phyloP scores from a whole-genome alignment of 306 rosid genomes.

The Vigna unguiculata region DNA sequence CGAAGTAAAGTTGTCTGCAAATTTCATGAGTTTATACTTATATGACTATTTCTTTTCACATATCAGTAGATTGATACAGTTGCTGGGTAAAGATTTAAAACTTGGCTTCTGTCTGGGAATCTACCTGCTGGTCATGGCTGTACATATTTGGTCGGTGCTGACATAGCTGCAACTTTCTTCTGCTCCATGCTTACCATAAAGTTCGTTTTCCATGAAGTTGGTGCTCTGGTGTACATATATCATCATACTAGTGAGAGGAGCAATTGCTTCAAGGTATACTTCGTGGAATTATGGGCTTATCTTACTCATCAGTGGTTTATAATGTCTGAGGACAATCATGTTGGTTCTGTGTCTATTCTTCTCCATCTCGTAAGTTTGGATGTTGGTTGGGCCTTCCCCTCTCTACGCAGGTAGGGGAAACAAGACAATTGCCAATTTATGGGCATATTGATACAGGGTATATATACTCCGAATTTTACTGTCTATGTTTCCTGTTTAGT shows the following conservation, averaged over 20 bases:
- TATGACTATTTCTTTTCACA: slow-evolving; percentile 7
- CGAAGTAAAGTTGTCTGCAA: background rate
- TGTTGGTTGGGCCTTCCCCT: slow-evolving; percentile 20
- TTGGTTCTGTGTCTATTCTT: slow-evolving; percentile 24
- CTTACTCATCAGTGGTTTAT: slow-evolving; percentile 33
- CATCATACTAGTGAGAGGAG: slow-evolving; percentile 26
- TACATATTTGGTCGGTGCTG: slow-evolving; percentile 45
- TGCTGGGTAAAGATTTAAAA: slow-evolving; percentile 29
- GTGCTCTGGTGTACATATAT: slow-evolving; percentile 48
- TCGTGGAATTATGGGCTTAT: slow-evolving; percentile 36
- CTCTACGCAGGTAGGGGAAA: slow-evolving; percentile 11
- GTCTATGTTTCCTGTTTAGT: slow-evolving; percentile 16
- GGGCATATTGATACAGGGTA: slow-evolving; percentile 29
- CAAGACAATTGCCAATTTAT: slow-evolving; percentile 26
- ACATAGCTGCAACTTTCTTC: slow-evolving; percentile 34
- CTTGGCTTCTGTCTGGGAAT: slow-evolving; percentile 33
- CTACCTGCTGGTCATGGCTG: slow-evolving; percentile 48
- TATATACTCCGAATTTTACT: background rate
- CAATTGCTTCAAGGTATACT: slow-evolving; percentile 34
- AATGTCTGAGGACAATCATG: slow-evolving; percentile 26
- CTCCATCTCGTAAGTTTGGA: slow-evolving; percentile 17
- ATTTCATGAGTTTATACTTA: slow-evolving; percentile 17
- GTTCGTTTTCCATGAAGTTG: slow-evolving; percentile 31
- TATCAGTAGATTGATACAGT: slow-evolving; percentile 38
- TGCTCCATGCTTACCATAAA: slow-evolving; percentile 27